Conservation (phyloP, 2,329 filamentous ascomycete genomes). For the Xylariaceae sp. region DNA sequence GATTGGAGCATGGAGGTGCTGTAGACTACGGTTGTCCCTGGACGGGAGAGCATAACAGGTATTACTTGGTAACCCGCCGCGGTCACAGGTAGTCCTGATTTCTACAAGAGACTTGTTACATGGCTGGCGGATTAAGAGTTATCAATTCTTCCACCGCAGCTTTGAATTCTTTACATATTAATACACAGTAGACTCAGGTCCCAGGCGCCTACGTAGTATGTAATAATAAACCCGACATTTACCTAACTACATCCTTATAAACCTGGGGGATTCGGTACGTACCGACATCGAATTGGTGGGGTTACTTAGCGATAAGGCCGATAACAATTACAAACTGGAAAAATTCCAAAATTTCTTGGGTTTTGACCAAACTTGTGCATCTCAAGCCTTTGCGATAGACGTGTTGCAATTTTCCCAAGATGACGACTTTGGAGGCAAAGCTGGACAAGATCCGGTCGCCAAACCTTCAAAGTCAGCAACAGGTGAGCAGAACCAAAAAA, state of each 20-base stretch:
- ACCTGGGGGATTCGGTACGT: background rate
- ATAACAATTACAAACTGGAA: conserved; percentile 33
- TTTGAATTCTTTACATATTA: background rate
- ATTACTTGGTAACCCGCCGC: background rate
- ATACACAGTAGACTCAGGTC: background rate
- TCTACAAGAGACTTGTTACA: background rate
- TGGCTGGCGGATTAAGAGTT: background rate
- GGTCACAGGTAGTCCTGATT: background rate
- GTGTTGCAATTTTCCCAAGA: conserved; percentile 38
- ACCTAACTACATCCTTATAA: no score
- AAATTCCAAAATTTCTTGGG: conserved; percentile 29
- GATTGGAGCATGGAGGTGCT: background rate
- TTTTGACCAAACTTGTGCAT: conserved; percentile 15
- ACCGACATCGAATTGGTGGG: conserved; percentile 27
- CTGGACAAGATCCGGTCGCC: conserved; percentile 97
- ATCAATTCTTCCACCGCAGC: no score
- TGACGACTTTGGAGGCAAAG: conserved; percentile 76
- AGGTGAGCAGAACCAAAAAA: conserved; percentile 62
- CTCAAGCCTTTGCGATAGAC: conserved; percentile 9
- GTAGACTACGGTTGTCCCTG: background rate
- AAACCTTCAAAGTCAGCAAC: conserved; percentile 92
- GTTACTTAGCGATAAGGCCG: conserved; percentile 32
- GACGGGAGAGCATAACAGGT: background rate
- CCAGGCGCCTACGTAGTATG: background rate
- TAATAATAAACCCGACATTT: no score